phyloP scores from a whole-genome alignment of 2,329 filamentous ascomycete species.

The Penicillium paneum region DNA sequence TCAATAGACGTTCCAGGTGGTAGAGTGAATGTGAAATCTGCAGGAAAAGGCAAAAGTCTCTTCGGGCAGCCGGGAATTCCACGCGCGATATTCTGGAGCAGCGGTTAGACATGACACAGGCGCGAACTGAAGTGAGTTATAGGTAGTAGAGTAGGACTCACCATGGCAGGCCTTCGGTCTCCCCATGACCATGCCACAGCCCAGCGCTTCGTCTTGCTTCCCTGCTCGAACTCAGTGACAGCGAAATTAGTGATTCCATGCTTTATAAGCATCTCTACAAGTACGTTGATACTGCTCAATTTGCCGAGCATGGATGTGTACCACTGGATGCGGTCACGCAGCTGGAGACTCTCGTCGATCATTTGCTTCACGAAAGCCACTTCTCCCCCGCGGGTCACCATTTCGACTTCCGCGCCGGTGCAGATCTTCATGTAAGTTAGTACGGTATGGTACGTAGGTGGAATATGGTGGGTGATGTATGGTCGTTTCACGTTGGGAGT shows the following conservation, averaged over 20 bases:
- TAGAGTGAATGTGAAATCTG: slow-evolving; percentile 47
- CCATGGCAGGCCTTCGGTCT: slow-evolving; percentile 60
- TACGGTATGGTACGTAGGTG: neutral
- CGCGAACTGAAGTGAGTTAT: neutral
- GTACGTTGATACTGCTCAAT: slow-evolving; percentile 61
- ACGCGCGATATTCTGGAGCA: slow-evolving; percentile 32
- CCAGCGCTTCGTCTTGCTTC: slow-evolving; percentile 77
- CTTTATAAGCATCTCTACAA: slow-evolving; percentile 58
- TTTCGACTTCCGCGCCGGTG: slow-evolving; percentile 77
- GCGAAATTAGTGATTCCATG: slow-evolving; percentile 71
- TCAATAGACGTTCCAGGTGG: slow-evolving; percentile 27
- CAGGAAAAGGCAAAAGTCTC: slow-evolving; percentile 52
- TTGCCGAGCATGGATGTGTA: slow-evolving; percentile 92
- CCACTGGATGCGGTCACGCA: slow-evolving; percentile 69
- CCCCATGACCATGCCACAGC: slow-evolving; percentile 83
- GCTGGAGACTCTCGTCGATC: slow-evolving; percentile 62
- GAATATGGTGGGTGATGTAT: neutral
- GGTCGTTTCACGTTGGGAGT: neutral
- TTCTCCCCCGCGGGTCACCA: slow-evolving; percentile 80
- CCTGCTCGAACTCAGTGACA: slow-evolving; percentile 74
- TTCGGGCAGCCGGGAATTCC: slow-evolving; percentile 48
- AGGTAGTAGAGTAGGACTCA: slow-evolving; percentile 21
- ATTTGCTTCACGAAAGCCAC: slow-evolving; percentile 69
- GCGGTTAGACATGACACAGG: neutral
- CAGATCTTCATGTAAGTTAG: slow-evolving; percentile 40